Conservation (phyloP, 768 basidiomycete species). For the Boletus subparvulus region DNA sequence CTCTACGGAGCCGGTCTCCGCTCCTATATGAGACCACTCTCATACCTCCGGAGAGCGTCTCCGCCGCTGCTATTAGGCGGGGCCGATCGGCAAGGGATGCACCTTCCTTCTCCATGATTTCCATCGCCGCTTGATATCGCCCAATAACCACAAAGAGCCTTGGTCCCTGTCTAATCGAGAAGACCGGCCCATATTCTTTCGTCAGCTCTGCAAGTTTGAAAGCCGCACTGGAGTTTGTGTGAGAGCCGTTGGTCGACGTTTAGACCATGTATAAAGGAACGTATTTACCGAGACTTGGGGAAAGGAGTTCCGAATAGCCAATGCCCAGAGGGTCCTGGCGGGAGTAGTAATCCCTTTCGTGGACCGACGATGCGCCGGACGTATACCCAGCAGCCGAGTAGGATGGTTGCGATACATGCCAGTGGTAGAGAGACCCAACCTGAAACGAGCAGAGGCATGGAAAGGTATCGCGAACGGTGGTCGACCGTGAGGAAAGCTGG, state of each 20-base stretch:
- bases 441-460: not conserved
- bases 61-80: slow-evolving; percentile 1
- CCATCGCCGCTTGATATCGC: slow-evolving; percentile 10
- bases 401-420: not conserved
- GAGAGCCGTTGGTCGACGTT: too few species aligned
- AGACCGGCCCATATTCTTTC: too few species aligned
- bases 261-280: too few species aligned
- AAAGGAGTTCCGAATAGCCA: too few species aligned
- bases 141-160: slow-evolving; percentile 3
- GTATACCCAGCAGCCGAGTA: not conserved
- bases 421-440: not conserved
- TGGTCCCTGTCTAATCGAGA: too few species aligned
- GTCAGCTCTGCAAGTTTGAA: too few species aligned
- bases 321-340: too few species aligned
- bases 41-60: slow-evolving; percentile 8
- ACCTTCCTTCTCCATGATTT: slow-evolving; percentile 14
- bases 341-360: not conserved
- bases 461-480: too few species aligned
- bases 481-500: too few species aligned
- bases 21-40: slow-evolving; percentile 1
- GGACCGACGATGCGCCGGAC: not conserved
- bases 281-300: too few species aligned
- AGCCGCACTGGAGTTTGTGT: too few species aligned
- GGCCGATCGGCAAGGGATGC: slow-evolving; percentile 6
- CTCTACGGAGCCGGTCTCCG: not conserved